These are phyloP conservation scores for Bryum argenteum DNA, from an alignment of 225 moss, liverwort and hornwort species.

Conservation along the genomic window DNA sequence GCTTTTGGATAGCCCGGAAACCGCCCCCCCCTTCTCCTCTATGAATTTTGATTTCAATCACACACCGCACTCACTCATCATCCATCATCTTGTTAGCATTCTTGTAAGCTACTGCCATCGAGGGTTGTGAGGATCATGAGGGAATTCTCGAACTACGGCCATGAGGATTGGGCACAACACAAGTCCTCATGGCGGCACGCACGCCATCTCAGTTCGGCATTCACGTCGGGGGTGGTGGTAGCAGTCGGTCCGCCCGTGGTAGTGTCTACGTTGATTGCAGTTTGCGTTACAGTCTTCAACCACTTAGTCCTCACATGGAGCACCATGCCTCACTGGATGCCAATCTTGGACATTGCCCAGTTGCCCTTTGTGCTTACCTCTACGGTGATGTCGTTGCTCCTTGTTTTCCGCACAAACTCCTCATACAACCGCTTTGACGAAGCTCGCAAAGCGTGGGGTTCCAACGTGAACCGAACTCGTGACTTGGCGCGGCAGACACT, in stretches of 20 bases:
- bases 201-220: conserved; percentile 47
- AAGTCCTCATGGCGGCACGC: conserved; percentile 54
- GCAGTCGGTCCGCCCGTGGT: conserved; percentile 55
- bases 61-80: too few species aligned
- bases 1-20: too few species aligned
- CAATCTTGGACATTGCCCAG: conserved; percentile 41
- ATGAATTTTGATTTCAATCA: too few species aligned
- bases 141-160: conserved; percentile 41
- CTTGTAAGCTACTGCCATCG: too few species aligned
- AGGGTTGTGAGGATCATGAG: conserved; percentile 23
- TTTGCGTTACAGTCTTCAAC: conserved; percentile 50
- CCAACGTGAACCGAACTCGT: conserved; percentile 50
- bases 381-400: conserved; percentile 58
- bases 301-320: conserved; percentile 27
- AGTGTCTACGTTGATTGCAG: conserved; percentile 41
- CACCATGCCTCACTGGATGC: conserved; percentile 35
- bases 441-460: conserved; percentile 63
- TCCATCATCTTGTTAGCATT: too few species aligned
- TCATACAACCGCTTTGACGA: conserved; percentile 69
- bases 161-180: conserved; percentile 58
- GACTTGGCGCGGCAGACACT: conserved; percentile 57
- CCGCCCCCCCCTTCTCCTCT: too few species aligned
- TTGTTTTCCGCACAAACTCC: conserved; percentile 67
- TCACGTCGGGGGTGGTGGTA: conserved; percentile 38
- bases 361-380: conserved; percentile 58